Percentiles rank a stretch among this genome's conserved stretches.
Conservation (phyloP, 2,329 filamentous ascomycete species). For the Oidium heveae region DNA sequence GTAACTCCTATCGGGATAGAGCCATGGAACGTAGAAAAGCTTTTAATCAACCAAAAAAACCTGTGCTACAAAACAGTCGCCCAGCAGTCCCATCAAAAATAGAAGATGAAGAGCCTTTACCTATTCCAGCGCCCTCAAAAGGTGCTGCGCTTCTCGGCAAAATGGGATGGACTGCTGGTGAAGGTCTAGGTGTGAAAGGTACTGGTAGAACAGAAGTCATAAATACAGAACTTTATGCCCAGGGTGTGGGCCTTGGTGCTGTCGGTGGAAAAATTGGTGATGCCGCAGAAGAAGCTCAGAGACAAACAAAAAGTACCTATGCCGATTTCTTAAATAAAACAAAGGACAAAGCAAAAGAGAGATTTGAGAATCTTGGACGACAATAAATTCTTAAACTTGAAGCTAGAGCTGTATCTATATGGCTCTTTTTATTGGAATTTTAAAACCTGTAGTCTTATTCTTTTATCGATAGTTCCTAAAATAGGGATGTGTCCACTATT, state of each 20-base stretch:
- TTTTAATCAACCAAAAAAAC: conserved; percentile 34
- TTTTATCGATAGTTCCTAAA: too few species aligned
- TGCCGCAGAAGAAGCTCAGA: conserved; percentile 35
- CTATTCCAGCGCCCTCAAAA: conserved; percentile 25
- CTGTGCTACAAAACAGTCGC: conserved; percentile 16
- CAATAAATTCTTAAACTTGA: neutral
- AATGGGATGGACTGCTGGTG: conserved; percentile 44
- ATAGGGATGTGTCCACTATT: too few species aligned
- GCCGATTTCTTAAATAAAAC: conserved; percentile 36
- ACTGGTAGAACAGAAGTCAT: conserved; percentile 38
- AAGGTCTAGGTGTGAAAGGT: conserved; percentile 36
- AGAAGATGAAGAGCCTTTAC: conserved; percentile 16
- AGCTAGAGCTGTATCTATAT: too few species aligned
- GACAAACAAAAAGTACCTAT: conserved; percentile 33
- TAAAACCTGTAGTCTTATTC: too few species aligned
- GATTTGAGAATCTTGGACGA: conserved; percentile 30
- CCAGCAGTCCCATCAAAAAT: conserved; percentile 6
- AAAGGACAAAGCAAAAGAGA: conserved; percentile 39
- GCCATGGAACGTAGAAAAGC: conserved; percentile 39
- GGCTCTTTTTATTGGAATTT: too few species aligned
- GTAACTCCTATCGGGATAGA: conserved; percentile 22
- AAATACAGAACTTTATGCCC: conserved; percentile 35
- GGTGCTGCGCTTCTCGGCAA: conserved; percentile 43
- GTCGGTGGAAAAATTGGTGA: conserved; percentile 45
- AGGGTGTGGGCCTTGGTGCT: conserved; percentile 44